Base-by-base conservation (phyloP, 2,329 filamentous ascomycete species). In the Septoria petroselini region DNA sequence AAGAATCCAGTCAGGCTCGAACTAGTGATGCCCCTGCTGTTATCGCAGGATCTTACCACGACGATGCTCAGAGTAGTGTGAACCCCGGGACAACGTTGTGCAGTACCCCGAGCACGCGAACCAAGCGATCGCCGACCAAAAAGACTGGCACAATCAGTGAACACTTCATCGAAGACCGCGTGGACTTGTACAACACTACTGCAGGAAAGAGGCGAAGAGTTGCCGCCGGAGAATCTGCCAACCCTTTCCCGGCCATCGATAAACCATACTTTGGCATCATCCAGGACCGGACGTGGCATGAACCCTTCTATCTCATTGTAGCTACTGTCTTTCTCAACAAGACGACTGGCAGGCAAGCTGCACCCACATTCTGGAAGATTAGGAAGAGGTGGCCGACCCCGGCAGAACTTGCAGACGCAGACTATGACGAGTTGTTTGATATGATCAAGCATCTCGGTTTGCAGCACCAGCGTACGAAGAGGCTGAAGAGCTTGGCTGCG, bases 321-420 rank as follows among this genome's bases (percentile, higher is more conserved):
- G 89, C 86, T 9, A 84, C 90, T 4, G 89, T 88, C 0, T 91
- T 95, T 61, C 81, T 95, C 23, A 91, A 91, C 67, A 83, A 86
- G 52, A 95, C 90, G 0, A 76, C 81, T 2, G 91, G 88, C 8
- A 78, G 75, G 39, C 76, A 81, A 7, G 88, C 90, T 3, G 83
- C 93, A 21, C 91, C 91, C 0, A 76, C 86, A 0, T 85, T 95
- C 57, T 84, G 83, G 65, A 65, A 75, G 11, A 73, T 95, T 9
- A 84, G 87, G 60, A 70, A 76, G 9, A 73, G 70, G 2, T 95
- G 87, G 52, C 85, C 87, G 0, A 85, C 83, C 0, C 79, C 86
- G 0, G 65, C 73, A 23, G 73, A 76, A 0, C 76, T 96, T 7
- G 81, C 81, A 1, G 69, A 71, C 1, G 83, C 83, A 19, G 60